Percentiles rank a stretch among this genome's conserved stretches.
These are phyloP conservation scores for Mimosa bimucronata DNA, from an alignment of 306 rosid species.

Conservation along the genomic window DNA sequence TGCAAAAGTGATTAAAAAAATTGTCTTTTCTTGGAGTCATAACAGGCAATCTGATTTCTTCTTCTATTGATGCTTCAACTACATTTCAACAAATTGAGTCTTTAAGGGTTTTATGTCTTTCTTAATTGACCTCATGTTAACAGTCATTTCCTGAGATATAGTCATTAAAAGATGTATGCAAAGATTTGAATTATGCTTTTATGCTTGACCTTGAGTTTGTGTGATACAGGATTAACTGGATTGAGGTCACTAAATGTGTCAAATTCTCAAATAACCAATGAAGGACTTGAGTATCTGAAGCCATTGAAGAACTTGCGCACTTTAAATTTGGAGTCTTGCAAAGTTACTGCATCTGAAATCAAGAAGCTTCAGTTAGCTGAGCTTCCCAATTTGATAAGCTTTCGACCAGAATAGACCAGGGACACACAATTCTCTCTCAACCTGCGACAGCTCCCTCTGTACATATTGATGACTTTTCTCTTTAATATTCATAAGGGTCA, in stretches of 20 bases:
- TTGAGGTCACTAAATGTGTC: slow-evolving; percentile 78
- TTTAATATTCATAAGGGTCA: no score
- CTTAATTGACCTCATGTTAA: background rate
- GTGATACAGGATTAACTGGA: slow-evolving; percentile 72
- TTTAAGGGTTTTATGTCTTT: background rate
- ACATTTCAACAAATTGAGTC: background rate
- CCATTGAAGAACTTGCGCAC: slow-evolving; percentile 76
- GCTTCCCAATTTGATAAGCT: slow-evolving; percentile 84
- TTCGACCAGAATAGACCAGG: slow-evolving; percentile 72
- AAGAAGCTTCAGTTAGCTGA: slow-evolving; percentile 76
- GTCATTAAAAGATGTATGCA: background rate
- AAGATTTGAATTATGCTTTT: background rate
- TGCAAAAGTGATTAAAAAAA: no score
- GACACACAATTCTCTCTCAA: slow-evolving; percentile 22
- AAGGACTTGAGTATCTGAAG: slow-evolving; percentile 75
- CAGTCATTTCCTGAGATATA: background rate
- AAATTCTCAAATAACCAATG: slow-evolving; percentile 74
- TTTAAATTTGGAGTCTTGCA: slow-evolving; percentile 83
- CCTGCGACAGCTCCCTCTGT: slow-evolving; percentile 36
- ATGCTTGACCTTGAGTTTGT: slow-evolving; percentile 24
- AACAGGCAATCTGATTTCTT: background rate
- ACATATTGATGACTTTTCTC: slow-evolving; percentile 35
- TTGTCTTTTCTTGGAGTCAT: no score
- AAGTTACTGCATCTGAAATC: slow-evolving; percentile 74
- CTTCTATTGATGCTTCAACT: background rate